Conservation (phyloP, 2,329 filamentous ascomycete genomes). For the Fusarium duplospermum region DNA sequence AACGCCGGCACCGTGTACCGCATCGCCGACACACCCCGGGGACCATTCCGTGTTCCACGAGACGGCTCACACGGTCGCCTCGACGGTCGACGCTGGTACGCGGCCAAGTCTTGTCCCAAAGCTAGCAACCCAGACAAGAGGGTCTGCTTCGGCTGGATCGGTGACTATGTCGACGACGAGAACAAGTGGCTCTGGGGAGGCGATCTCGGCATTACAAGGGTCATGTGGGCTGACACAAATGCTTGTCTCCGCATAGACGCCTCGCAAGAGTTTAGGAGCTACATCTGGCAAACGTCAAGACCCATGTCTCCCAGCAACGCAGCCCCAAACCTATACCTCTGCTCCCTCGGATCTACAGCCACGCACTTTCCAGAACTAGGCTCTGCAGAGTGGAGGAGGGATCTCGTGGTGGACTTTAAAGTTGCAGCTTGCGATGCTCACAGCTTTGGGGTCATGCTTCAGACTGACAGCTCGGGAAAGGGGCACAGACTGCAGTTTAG, state of each 20-base stretch:
- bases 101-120: slow-evolving; percentile 50
- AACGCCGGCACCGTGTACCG: slow-evolving; percentile 52
- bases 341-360: slow-evolving; percentile 41
- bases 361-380: slow-evolving; percentile 40
- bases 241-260: slow-evolving; percentile 43
- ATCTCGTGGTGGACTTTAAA: slow-evolving; percentile 42
- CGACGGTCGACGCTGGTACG: slow-evolving; percentile 52
- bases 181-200: slow-evolving; percentile 53
- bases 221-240: slow-evolving; percentile 44
- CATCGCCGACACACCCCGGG: slow-evolving; percentile 48
- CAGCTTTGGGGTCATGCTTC: slow-evolving; percentile 45
- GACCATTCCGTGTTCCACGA: slow-evolving; percentile 50
- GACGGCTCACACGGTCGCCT: slow-evolving; percentile 50
- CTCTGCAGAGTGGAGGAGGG: slow-evolving; percentile 24
- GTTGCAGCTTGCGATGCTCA: slow-evolving; percentile 43
- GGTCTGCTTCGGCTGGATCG: slow-evolving; percentile 51
- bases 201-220: slow-evolving; percentile 48
- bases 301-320: slow-evolving; percentile 39
- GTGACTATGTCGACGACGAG: slow-evolving; percentile 48
- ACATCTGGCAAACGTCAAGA: slow-evolving; percentile 25
- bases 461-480: slow-evolving; percentile 43
- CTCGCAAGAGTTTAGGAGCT: slow-evolving; percentile 37
- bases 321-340: slow-evolving; percentile 40
- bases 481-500: slow-evolving; percentile 43
- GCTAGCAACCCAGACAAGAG: slow-evolving; percentile 44